Evolutionary conservation across 495 filamentous ascomycete species (phyloP).

Genomic region (Penicillium robsamsonii): DNA sequence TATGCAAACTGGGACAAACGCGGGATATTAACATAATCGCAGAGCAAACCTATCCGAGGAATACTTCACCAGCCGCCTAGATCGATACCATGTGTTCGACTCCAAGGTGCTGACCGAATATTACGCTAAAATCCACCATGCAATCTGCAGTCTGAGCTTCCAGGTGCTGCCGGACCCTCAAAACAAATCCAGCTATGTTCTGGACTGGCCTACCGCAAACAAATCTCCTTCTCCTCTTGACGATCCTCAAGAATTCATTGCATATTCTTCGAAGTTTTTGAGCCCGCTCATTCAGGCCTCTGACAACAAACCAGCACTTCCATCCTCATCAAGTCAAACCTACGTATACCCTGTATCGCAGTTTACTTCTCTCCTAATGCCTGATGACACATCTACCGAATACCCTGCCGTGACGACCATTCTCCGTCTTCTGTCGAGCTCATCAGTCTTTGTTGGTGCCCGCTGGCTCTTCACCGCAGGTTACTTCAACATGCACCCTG

Average conservation of each 20-base stretch:
- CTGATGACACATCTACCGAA: constrained; percentile 77
- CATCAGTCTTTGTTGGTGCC: constrained; percentile 58
- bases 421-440: constrained; percentile 59
- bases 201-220: constrained; percentile 80
- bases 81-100: constrained; percentile 89
- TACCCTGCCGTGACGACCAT: constrained; percentile 74
- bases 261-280: constrained; percentile 63
- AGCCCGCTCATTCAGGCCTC: constrained; percentile 59
- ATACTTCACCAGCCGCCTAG: constrained; percentile 95
- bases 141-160: constrained; percentile 78
- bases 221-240: constrained; percentile 67
- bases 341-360: constrained; percentile 80
- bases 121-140: constrained; percentile 72
- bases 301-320: constrained; percentile 29
- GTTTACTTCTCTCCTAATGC: constrained; percentile 76
- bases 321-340: constrained; percentile 54
- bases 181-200: constrained; percentile 59
- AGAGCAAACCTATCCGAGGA: constrained; percentile 89
- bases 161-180: constrained; percentile 62
- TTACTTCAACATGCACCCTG: constrained; percentile 93
- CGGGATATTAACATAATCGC: background rate
- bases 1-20: background rate
- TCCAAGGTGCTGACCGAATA: constrained; percentile 77
- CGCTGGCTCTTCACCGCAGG: constrained; percentile 96
- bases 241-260: constrained; percentile 63